Base-by-base conservation (phyloP, 345 rosid species). In the Brassica rapa region DNA sequence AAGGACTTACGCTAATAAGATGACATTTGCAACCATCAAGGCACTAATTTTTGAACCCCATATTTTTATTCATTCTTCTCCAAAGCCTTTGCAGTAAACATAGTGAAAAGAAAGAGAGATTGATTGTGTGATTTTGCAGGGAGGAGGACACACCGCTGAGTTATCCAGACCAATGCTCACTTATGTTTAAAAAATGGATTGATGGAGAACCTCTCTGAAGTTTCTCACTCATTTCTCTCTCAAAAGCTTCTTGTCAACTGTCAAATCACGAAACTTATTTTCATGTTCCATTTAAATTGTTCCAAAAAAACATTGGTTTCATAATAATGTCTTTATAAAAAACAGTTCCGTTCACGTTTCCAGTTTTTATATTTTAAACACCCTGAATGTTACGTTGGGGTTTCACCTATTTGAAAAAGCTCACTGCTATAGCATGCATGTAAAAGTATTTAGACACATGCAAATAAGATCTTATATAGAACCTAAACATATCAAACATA, bases 21-120 rank as follows among this genome's bases (percentile, higher is more conserved):
- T 90, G 97, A 86, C 93, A 63, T 92, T 84, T 71, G 93, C 93
- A 15, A 92, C 92, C 19, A 79, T 89, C 2, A 92, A 90, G 89
- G 97, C 71, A 74, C 66, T 76, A 7, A 5, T 63, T 16, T 64
- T 12, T 68, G 46, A 0, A 39, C 19, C 25, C 12, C 51, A 3
- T 14, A 0, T 46, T 16, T 60, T 30, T 43, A 1, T 29, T 55
- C 24, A 0, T 6, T 53, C 2, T 19, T n/a, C 30, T 29, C 7
- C 5, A 6, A 24, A 11, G 8, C 0, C 1, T 49, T n/a, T 49
- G 55, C 55, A 49, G 55, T 49, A n/a, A 49, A 49, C 2, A 11
- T 43, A 12, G 53, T 43, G 15, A 43, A 43, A 43, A 43, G n/a
- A 43, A 12, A 43, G 5, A 43, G 53, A 14, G 15, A 4, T 64